Base-by-base conservation (phyloP, 169 alveolate species). In the Plasmodium fragile region DNA sequence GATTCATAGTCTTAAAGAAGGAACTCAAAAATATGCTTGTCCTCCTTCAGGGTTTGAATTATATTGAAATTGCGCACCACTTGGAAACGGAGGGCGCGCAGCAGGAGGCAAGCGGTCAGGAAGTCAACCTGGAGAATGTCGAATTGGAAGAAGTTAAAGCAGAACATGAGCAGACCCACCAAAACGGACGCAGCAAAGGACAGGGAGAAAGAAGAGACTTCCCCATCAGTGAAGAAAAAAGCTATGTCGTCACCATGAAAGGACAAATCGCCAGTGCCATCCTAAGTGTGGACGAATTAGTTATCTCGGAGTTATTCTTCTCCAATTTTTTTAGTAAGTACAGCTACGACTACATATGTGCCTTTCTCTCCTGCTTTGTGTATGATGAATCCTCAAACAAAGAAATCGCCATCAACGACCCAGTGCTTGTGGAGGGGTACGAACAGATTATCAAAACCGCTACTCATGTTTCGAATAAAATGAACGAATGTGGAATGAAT, bases 231-330 rank as follows among this genome's bases (percentile, higher is more conserved):
- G 90, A 91, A 8, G 94, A 91, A 36, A 91, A 79, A 71, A 91
- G 82, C 55, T 91, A 91, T 39, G 97, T 98, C 4, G 99, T 98
- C 55, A 98, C 97, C 45, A 92, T 97, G 96, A 98, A 95, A 96
- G 99, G 99, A 1, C 98, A 99, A 91, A 97, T 99, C 41, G 99
- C 99, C 22, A 99, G 99, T 95, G 99, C 99, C 89, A 98, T 99
- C 71, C 97, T 99, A 43, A 99, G 99, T 11, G 97, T 99, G n/a
- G 99, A 99, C 94, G 99, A 99, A 95, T 90, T 99, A 39, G 95
- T 99, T 53, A 98, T 98, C 49, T 98, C 99, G 6, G 99, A 99
- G 93, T 92, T 98, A 85, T 96, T 99, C 39, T 96, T 97, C 92
- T 96, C 98, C 69, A 99, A 99, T 71, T 97, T 98, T 81, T 99